A percentile compares a stretch with the other conserved stretches of the same genome.
phyloP scores from a whole-genome alignment of 257 asterid genomes.

The Capsicum chinense region DNA sequence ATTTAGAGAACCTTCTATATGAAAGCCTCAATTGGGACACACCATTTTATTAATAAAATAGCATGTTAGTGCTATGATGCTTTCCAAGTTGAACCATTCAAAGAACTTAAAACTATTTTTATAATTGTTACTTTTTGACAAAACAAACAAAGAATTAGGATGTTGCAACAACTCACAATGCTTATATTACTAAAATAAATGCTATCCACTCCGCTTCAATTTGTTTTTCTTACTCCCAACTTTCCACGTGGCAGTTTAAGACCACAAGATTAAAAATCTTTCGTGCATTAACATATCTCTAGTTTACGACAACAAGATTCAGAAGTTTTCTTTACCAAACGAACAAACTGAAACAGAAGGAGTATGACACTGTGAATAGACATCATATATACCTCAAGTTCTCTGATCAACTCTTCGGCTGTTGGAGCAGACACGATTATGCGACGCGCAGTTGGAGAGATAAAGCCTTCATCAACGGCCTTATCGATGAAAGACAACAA shows the following conservation, averaged over 20 bases:
- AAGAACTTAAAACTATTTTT: slow-evolving; percentile 14
- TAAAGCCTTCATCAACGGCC: slow-evolving; percentile 98
- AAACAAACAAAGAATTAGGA: neutral
- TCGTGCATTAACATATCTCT: too few species aligned
- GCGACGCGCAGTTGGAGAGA: slow-evolving; percentile 87
- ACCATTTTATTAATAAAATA: neutral
- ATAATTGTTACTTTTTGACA: slow-evolving; percentile 12
- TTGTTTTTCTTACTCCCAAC: too few species aligned
- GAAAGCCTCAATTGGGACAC: neutral
- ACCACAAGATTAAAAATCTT: too few species aligned
- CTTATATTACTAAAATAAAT: neutral
- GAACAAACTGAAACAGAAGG: too few species aligned
- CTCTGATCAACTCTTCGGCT: slow-evolving; percentile 66
- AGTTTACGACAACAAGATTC: too few species aligned
- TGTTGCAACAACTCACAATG: neutral
- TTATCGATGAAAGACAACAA: slow-evolving; percentile 62
- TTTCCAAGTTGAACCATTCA: neutral
- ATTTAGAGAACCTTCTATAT: neutral
- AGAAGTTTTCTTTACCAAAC: too few species aligned
- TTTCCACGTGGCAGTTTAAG: too few species aligned
- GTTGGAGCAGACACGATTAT: slow-evolving; percentile 93
- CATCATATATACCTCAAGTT: slow-evolving; percentile 66
- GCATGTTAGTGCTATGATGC: neutral
- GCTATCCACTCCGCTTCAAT: neutral
- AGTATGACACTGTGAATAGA: neutral